A percentile compares a stretch with the other conserved stretches of the same genome.
Conservation (phyloP, 2,329 filamentous ascomycete genomes). For the Lachnellula arida region DNA sequence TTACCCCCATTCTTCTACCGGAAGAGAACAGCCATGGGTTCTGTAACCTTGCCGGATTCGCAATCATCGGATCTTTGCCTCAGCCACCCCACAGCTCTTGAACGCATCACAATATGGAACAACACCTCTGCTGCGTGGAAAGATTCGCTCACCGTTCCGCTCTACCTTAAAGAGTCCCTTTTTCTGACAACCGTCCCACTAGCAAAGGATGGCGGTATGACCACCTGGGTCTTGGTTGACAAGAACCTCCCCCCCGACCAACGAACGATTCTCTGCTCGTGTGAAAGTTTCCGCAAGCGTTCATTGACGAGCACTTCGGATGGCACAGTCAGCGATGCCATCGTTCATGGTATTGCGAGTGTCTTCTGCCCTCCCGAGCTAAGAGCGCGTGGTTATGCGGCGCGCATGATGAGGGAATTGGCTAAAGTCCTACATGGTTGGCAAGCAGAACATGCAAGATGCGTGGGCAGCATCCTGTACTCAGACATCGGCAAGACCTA, state of each 20-base stretch:
- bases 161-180: conserved; percentile 53
- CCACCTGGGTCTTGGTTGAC: conserved; percentile 59
- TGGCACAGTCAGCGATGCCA: conserved; percentile 44
- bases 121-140: conserved; percentile 54
- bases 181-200: conserved; percentile 51
- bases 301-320: conserved; percentile 41
- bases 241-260: conserved; percentile 31
- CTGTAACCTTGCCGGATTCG: neutral
- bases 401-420: conserved; percentile 65
- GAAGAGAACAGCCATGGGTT: too few species aligned
- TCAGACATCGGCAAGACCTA: conserved; percentile 81
- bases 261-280: conserved; percentile 56
- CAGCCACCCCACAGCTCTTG: conserved; percentile 48
- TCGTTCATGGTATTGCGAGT: conserved; percentile 69
- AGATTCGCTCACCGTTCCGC: conserved; percentile 45
- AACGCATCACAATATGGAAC: conserved; percentile 49
- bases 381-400: conserved; percentile 69
- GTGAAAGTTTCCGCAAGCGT: conserved; percentile 57
- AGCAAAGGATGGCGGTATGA: conserved; percentile 51
- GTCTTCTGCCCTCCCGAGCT: conserved; percentile 66
- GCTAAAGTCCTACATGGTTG: conserved; percentile 46
- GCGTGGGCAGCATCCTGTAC: conserved; percentile 64
- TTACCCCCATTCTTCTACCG: too few species aligned
- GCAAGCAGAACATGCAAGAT: conserved; percentile 39
- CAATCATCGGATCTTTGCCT: conserved; percentile 39